Evolutionary conservation across 495 filamentous ascomycete species (phyloP).

Genomic region (Hyaloscypha hepaticicola): DNA sequence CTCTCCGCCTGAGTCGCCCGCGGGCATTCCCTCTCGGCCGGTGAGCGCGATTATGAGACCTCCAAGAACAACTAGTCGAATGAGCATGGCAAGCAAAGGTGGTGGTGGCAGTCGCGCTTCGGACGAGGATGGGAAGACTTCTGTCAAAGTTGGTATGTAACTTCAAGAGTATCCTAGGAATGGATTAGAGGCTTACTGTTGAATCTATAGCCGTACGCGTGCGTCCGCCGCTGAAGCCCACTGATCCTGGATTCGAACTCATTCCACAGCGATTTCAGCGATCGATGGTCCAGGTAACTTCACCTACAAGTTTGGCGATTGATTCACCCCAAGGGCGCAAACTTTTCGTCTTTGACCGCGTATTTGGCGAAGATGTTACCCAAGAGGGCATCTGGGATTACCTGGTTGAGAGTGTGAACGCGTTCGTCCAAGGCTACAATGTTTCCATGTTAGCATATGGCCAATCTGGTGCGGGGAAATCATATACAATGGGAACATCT

Average conservation of each 20-base stretch:
- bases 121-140: conserved; percentile 90
- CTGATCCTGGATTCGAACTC: conserved; percentile 89
- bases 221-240: conserved; percentile 78
- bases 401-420: conserved; percentile 81
- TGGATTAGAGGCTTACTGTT: not conserved
- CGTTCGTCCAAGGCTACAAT: conserved; percentile 97
- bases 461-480: conserved; percentile 99
- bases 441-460: conserved; percentile 97
- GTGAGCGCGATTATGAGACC: conserved; percentile 85
- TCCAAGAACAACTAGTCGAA: conserved; percentile 77
- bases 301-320: conserved; percentile 79
- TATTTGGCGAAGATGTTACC: conserved; percentile 79
- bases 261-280: conserved; percentile 95
- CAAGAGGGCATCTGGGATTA: conserved; percentile 97
- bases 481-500: conserved; percentile 98
- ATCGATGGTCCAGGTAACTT: conserved; percentile 86
- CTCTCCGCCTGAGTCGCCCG: conserved; percentile 55
- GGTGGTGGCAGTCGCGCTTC: conserved; percentile 83
- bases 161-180: not conserved
- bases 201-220: conserved; percentile 70
- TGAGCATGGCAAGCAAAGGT: conserved; percentile 81
- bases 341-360: conserved; percentile 92
- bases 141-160: conserved; percentile 98
- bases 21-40: conserved; percentile 59
- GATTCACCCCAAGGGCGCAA: conserved; percentile 91